Percentiles rank a stretch among this genome's conserved stretches.
These are phyloP conservation scores for Chytriomyces sp. DNA, from an alignment of 192 early-diverging fungal genomes.

Conservation along the genomic window DNA sequence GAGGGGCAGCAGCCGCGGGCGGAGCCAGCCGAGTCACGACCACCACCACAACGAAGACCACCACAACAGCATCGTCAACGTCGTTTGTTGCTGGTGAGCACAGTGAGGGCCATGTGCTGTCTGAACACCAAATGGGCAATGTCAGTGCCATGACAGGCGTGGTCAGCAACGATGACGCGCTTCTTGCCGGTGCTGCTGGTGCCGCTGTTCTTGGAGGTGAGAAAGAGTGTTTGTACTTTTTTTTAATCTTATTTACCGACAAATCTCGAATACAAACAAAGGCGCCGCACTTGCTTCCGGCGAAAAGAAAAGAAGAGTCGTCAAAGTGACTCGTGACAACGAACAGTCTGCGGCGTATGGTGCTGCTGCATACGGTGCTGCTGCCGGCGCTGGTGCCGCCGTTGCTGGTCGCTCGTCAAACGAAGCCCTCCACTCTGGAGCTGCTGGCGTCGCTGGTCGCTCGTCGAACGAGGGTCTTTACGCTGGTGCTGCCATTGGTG, in stretches of 20 bases:
- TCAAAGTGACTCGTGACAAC: background rate
- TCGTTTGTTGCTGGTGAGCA: background rate
- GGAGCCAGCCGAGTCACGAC: background rate
- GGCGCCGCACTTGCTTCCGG: background rate
- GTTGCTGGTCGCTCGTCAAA: background rate
- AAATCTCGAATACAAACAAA: background rate
- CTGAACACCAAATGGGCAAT: background rate
- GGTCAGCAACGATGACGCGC: background rate
- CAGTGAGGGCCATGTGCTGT: background rate
- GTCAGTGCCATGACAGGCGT: background rate
- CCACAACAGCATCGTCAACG: background rate
- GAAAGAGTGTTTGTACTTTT: too few relatives aligned
- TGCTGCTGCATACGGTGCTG: background rate
- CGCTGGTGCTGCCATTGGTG: background rate
- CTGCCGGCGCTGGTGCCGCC: background rate
- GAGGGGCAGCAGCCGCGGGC: background rate
- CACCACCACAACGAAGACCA: constrained; percentile 1
- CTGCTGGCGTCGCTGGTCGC: too few relatives aligned
- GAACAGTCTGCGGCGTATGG: background rate
- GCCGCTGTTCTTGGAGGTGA: background rate
- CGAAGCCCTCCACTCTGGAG: background rate
- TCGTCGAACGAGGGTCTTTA: too few relatives aligned
- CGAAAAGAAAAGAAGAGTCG: constrained; percentile 9
- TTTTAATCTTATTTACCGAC: too few relatives aligned
- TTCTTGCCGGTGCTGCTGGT: background rate